Conservation (phyloP, 352 stramenopile genomes). For the Peronospora destructor region DNA sequence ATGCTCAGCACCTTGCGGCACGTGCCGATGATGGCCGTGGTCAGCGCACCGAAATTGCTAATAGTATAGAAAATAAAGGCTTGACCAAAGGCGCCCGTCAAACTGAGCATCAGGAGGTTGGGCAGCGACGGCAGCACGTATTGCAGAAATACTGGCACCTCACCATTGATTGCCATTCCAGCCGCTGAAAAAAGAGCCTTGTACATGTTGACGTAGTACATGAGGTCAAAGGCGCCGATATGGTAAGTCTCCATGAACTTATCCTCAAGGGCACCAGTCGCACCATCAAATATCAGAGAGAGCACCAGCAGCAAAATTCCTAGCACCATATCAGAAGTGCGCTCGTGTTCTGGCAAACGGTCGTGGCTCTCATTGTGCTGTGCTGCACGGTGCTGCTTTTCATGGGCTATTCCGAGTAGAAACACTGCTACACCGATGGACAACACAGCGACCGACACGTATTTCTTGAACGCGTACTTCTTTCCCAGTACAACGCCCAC, state of each 20-base stretch:
- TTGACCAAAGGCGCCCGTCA: conserved; percentile 71
- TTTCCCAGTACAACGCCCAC: conserved; percentile 68
- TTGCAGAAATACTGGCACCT: conserved; percentile 57
- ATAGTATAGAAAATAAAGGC: conserved; percentile 86
- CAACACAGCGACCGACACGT: conserved; percentile 68
- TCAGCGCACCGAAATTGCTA: conserved; percentile 79
- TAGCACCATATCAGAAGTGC: conserved; percentile 57
- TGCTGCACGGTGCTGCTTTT: conserved; percentile 48
- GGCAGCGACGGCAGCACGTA: conserved; percentile 51
- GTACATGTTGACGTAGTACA: conserved; percentile 86
- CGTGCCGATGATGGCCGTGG: conserved; percentile 80
- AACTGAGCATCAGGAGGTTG: conserved; percentile 62
- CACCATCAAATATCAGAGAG: conserved; percentile 74
- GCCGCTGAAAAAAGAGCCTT: conserved; percentile 63
- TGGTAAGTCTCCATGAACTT: conserved; percentile 79
- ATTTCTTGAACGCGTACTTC: conserved; percentile 76
- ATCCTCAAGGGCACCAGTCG: conserved; percentile 72
- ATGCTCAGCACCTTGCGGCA: conserved; percentile 84
- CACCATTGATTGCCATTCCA: conserved; percentile 66
- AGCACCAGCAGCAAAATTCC: conserved; percentile 60
- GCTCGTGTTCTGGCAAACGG: conserved; percentile 36
- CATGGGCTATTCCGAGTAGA: conserved; percentile 59
- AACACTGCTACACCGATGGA: conserved; percentile 73
- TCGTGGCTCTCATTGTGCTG: conserved; percentile 43
- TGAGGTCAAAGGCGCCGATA: conserved; percentile 78